Conservation (phyloP, 2,329 filamentous ascomycete genomes). For the Cytospora schulzeri region DNA sequence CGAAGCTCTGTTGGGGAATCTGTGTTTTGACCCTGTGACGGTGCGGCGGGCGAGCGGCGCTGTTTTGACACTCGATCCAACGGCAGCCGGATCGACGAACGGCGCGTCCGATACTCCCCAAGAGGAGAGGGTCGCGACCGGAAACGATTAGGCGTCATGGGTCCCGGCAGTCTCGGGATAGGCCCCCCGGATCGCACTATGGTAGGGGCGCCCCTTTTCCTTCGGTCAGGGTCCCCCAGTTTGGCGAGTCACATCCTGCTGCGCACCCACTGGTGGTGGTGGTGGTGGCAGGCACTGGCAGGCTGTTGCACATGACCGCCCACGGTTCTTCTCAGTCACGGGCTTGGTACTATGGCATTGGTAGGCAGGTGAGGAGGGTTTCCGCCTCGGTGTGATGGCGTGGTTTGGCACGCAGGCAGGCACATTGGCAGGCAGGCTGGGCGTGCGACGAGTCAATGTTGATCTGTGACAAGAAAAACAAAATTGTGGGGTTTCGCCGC, state of each 20-base stretch:
- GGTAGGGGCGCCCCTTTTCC: conserved; percentile 15
- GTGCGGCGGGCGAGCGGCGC: background rate
- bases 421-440: background rate
- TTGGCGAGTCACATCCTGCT: conserved; percentile 3
- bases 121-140: conserved; percentile 13
- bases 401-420: background rate
- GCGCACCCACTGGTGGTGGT: background rate
- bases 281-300: too few relatives aligned
- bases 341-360: background rate
- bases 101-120: conserved; percentile 27
- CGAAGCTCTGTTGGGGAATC: conserved; percentile 8
- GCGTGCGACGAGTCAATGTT: conserved; percentile 8
- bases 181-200: conserved; percentile 17
- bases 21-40: background rate
- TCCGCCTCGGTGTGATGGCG: conserved; percentile 7
- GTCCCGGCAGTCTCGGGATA: conserved; percentile 18
- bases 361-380: background rate
- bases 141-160: conserved; percentile 23
- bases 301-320: conserved; percentile 6
- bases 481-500: conserved; percentile 14
- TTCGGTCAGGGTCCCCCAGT: background rate
- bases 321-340: conserved; percentile 12
- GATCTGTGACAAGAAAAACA: conserved; percentile 3
- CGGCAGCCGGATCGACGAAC: conserved; percentile 21
- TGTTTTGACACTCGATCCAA: conserved; percentile 11